Evolutionary conservation across 495 filamentous ascomycete genomes (phyloP).

Genomic region (Cetradonia linearis): DNA sequence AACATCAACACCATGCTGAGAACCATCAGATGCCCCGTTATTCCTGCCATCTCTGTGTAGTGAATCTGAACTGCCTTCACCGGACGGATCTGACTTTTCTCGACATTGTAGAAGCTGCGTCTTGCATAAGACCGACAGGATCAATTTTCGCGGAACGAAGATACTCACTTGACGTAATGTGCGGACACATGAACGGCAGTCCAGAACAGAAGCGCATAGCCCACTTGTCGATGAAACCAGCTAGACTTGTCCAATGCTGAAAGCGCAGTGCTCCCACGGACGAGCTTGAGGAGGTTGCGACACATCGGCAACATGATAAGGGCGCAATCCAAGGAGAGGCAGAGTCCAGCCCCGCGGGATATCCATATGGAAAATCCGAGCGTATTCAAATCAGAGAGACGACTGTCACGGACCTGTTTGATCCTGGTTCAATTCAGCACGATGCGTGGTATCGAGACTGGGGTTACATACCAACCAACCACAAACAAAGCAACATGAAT

Average conservation of each 20-base stretch:
- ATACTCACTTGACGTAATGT: constrained; percentile 91
- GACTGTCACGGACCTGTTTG: too few relatives aligned
- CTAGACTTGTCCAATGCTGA: constrained; percentile 86
- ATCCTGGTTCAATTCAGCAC: constrained; percentile 35
- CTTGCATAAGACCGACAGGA: too few relatives aligned
- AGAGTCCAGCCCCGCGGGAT: constrained; percentile 82
- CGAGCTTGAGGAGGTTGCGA: constrained; percentile 73
- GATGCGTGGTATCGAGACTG: too few relatives aligned
- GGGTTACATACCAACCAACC: constrained; percentile 78
- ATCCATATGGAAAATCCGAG: constrained; percentile 88
- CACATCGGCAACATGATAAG: constrained; percentile 92
- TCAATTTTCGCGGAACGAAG: too few relatives aligned
- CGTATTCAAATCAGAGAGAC: constrained; percentile 66
- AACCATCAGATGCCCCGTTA: constrained; percentile 98
- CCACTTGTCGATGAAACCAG: constrained; percentile 95
- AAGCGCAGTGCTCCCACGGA: constrained; percentile 82
- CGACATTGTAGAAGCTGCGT: constrained; percentile 84
- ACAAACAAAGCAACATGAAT: constrained; percentile 73
- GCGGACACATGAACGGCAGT: constrained; percentile 62
- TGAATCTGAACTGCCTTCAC: constrained; percentile 81
- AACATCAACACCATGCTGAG: constrained; percentile 98
- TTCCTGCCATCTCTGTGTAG: constrained; percentile 77
- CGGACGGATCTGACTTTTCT: constrained; percentile 71
- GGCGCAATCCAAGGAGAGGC: constrained; percentile 69
- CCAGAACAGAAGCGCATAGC: constrained; percentile 82